Evolutionary conservation across 331 rosid genomes (phyloP), one percentile per base, ranked within the genome.

Genomic region (Malus hybrid): DNA sequence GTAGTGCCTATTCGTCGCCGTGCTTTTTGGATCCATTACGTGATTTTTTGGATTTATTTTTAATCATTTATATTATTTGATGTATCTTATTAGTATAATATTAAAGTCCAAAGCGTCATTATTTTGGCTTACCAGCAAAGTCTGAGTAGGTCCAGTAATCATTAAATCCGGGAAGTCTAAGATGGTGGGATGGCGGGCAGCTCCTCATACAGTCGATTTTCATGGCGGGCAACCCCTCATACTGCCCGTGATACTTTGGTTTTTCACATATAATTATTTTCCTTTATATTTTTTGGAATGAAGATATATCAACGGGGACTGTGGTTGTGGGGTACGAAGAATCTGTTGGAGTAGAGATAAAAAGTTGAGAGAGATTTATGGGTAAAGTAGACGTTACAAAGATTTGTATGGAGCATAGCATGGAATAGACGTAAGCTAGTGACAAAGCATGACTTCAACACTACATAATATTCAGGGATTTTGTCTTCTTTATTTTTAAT

Each of bases 121-220:
- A 91, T 94, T 86, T 86, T 92, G 92, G 90, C 93, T 90, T 89
- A 80, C 86, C 84, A 77, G 77, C 84, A 85, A 94, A 94, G 97
- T 89, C 87, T 92, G 70, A 72, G 77, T 83, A 87, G 97, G 88
- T 29, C 93, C 89, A 78, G 30, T 82, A 82, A 91, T 94, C 85
- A 94, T 87, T 79, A 85, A 79, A 80, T 71, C 79, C 81, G 81
- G 87, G 87, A 82, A 75, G 84, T 82, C 76, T 63, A 66, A 77
- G 82, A 84, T 80, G 83, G 86, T 90, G 88, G 89, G 87, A 61
- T 84, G 82, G 62, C 77, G 44, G 44, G 44, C 4, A 39, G 44
- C 44, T 39, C 11, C 44, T 39, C 44, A 8, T 9, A 39, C 44
- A 9, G 44, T 39, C 1, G 44, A 39, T 39, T 39, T 39, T 39